Evolutionary conservation across 306 rosid genomes (phyloP), one percentile per base, ranked within the genome.

Genomic region (Carpinus viminea): DNA sequence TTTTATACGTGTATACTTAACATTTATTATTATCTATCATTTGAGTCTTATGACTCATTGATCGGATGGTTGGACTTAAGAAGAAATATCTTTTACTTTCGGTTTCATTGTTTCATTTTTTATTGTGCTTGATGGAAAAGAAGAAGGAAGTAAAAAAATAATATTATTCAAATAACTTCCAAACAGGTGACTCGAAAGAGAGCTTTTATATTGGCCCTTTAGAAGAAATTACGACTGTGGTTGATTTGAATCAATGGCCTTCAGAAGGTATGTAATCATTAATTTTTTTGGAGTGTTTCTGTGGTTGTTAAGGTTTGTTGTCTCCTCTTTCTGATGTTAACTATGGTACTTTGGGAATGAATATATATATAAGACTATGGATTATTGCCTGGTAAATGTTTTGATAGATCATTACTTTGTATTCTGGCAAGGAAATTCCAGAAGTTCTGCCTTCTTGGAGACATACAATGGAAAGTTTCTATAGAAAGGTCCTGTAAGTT

Each of bases 141-240:
- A 41, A 68, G 50, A n/a, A 68, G 8, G 51, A 2, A 68, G 7
- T 76, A 16, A 28, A 75, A 74, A 78, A 56, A 75, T 1, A 16
- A 51, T 38, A 41, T 52, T 51, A 2, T 36, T 53, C 8, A 38
- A 70, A 41, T 60, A 24, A 36, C 56, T 79, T 73, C 48, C 34
- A 21, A 86, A 10, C 83, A 94, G 98, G 98, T 73, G 98, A 90
- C 81, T 78, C 85, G 17, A 92, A 92, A 83, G 98, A 92, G 88
- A 85, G 91, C 74, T 92, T 56, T 79, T 85, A 86, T 64, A 78
- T 94, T 77, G 97, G 97, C 36, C 74, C 91, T 82, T 24, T 91
- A 70, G 93, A 73, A 62, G 93, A 90, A 28, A 65, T n/a, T 65
- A 43, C 75, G 11, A 72, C 74, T 80, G 65, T 60, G 16, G 68